Conservation (phyloP, 1,284 basidiomycete genomes). For the Ganoderma multipileum region DNA sequence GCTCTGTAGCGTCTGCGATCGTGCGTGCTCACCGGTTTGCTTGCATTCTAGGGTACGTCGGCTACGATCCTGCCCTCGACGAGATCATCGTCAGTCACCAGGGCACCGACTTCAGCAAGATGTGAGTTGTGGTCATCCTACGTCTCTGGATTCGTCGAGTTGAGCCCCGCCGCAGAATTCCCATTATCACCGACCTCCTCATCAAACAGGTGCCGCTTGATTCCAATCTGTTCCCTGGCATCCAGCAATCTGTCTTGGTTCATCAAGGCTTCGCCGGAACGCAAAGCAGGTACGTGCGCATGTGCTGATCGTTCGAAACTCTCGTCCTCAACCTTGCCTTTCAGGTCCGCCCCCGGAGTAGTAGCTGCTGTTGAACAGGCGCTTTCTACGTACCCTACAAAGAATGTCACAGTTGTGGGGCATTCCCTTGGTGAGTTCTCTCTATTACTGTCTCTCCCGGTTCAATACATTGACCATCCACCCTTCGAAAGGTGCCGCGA, state of each 20-base stretch:
- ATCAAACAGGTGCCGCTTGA: constrained; percentile 47
- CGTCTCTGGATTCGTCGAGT: not conserved
- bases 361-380: constrained; percentile 43
- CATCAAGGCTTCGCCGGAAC: constrained; percentile 60
- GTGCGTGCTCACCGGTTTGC: not conserved
- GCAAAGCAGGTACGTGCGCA: constrained; percentile 51
- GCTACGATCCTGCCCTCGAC: constrained; percentile 15
- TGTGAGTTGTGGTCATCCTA: not conserved
- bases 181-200: constrained; percentile 50
- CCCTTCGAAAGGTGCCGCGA: constrained; percentile 45
- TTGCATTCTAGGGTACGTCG: constrained; percentile 18
- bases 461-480: not conserved
- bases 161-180: constrained; percentile 25
- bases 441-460: not conserved
- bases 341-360: constrained; percentile 37
- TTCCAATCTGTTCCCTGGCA: constrained; percentile 57
- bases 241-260: constrained; percentile 50
- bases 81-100: constrained; percentile 19
- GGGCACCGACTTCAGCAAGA: constrained; percentile 17
- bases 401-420: constrained; percentile 43
- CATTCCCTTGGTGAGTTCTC: constrained; percentile 45
- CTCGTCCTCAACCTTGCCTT: not conserved
- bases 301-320: not conserved
- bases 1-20: not conserved
- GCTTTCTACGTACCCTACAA: constrained; percentile 36